Base-by-base conservation (phyloP, 306 rosid species). In the Quercus variabilis region DNA sequence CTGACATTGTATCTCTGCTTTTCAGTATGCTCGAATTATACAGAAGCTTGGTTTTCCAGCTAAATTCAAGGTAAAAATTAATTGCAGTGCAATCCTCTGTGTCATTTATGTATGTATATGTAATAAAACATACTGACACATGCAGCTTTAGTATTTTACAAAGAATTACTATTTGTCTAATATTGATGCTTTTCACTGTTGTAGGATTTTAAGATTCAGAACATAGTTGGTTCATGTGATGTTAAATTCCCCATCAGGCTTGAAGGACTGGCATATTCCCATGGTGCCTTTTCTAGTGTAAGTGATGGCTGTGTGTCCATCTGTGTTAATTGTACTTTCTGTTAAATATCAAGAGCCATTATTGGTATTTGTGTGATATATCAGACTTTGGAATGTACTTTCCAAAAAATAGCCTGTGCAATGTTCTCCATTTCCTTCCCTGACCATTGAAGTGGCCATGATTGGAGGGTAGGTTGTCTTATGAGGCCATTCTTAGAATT, bases 171-270 rank as follows among this genome's bases (percentile, higher is more conserved):
- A 3, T 57, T 35, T 14, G 13, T 60, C 38, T 41, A 63, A 31
- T 1, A 1, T 5, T 19, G 18, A 46, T 28, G 23, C 17, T 74
- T 74, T 60, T 41, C 71, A 12, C 38, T 52, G 74, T 55, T 77
- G 63, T 62, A 91, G 96, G 93, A 89, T 76, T 94, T 94, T 77
- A 94, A 94, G 84, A 94, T 94, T 79, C 97, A 94, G 86, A 94
- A 94, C 79, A 94, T 94, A 59, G 97, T 94, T 55, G 97, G 95
- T 60, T 94, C 97, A 8, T 91, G 97, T 77, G 99, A 92, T 79
- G 97, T 94, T 49, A 92, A 94, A 88, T 94, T 94, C 70, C 97
- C 97, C 54, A 94, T 94, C 52, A 86, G 99, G 81, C 91, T 94
- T 5, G 99, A 92, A 87, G 99, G 95, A 65, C 95, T 94, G 86